Evolutionary conservation across 164 flowering plant species (phyloP).

Genomic region (Warburgia ugandensis): DNA sequence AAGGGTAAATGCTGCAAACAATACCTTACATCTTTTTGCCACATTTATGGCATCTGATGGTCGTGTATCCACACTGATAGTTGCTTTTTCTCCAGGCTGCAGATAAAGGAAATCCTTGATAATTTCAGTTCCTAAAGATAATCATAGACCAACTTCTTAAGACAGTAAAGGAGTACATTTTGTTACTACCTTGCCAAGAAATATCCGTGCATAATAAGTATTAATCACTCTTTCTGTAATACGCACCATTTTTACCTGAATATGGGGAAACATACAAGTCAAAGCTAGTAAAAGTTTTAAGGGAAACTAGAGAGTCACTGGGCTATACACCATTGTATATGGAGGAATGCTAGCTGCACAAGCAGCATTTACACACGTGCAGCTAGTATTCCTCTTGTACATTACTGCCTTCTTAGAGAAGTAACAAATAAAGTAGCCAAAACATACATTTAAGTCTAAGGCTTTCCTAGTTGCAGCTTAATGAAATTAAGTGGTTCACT

Average conservation of each 20-base stretch:
- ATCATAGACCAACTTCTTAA: not conserved
- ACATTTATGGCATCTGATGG: constrained; percentile 94
- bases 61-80: constrained; percentile 60
- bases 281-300: no score
- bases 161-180: not conserved
- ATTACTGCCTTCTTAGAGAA: no score
- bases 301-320: no score
- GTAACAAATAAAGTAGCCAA: no score
- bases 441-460: no score
- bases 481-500: no score
- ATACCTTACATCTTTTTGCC: constrained; percentile 69
- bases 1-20: not conserved
- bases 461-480: no score
- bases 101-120: not conserved
- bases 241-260: constrained; percentile 64
- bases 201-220: constrained; percentile 60
- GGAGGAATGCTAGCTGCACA: no score
- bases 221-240: constrained; percentile 63
- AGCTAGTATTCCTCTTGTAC: no score
- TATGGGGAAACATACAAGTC: no score
- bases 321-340: no score
- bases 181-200: constrained; percentile 49
- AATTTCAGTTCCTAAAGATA: not conserved
- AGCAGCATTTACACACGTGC: no score
- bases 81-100: constrained; percentile 53